Evolutionary conservation across 345 rosid genomes (phyloP), one percentile per base, ranked within the genome.

Genomic region (Brassica nigra): DNA sequence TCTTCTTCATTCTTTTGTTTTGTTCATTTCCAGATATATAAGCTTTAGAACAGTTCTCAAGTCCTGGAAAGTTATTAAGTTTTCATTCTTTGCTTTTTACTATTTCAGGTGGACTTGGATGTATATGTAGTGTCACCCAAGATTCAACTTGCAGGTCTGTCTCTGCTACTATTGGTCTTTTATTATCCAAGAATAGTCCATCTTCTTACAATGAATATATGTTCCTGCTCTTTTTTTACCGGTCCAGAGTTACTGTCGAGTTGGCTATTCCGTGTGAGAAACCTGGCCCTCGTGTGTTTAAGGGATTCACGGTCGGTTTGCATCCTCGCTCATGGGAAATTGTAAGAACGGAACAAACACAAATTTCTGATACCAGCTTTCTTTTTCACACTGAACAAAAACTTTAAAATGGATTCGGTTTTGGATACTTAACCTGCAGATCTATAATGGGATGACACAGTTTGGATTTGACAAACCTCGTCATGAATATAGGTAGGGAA

Each of bases 261-360:
- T 93, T 95, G 78, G 93, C 99, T 58, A 73, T 93, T 80, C 92
- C 94, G 16, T 95, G 99, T 37, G 89, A 91, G 88, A 86, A 87
- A 85, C 88, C 89, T 39, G 99, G 98, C 57, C 90, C 88, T 1
- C 90, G 88, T 7, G 87, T 93, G 70, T 92, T 95, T 65, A 64
- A 91, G 70, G 98, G 97, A 78, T 95, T 95, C 84, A 93, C 98
- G 0, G 90, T 93, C 80, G 99, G 99, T 72, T 89, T 95, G 81
- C 96, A 93, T 90, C 97, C 97, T 28, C 87, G 92, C 73, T 90
- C 99, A 29, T 90, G 93, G 93, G 99, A 95, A 87, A 84, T 95
- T 79, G 99, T 95, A 87, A 83, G 98, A 64, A 88, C 39, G 0
- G 4, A 31, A 2, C 33, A 76, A 3, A 33, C 7, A 29, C 68